Evolutionary conservation across 1,139 yeast genomes (phyloP), one percentile per base, ranked within the genome.

Genomic region (Pichia sp.): DNA sequence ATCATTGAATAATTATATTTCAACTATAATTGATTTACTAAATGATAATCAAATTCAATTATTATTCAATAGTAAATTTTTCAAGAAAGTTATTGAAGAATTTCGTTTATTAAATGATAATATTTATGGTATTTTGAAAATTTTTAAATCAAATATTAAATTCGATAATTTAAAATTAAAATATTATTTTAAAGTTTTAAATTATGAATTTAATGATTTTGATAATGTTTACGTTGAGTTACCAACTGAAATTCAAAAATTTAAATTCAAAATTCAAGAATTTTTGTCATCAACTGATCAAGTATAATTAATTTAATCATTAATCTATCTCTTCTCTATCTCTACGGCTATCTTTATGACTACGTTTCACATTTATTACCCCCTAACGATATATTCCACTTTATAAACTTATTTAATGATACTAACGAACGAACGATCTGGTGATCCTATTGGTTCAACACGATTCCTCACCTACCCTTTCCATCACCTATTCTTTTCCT

Each of bases 131-230:
- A 48, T 60, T 24, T 49, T 56, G 42, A 55, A 56, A 41, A 47
- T 53, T 19, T 47, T 58, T 30, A 28, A 31, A 19, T 10, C 24
- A 19, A 36, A 17, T 22, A 30, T 25, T 8, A 34, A 39, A 19
- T 31, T 44, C 17, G 24, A n/a, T n/a, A 41, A 40, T 21, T 40
- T 50, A 24, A 58, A 54, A 28, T 43, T 56, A 38, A 38, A 40
- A 12, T 59, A 59, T 37, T 58, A 51, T 44, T 38, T 50, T 7
- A 51, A 53, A 37, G 56, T 58, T 17, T 45, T 60, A 20, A 36
- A 45, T 18, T 57, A 43, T 32, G 64, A 60, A 48, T 56, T 60
- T 34, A 51, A 60, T 23, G 64, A 60, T 42, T 45, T 54, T 21
- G 48, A 56, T 35, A 60, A 60, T 41, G 54, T 53, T 42, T 60